Evolutionary conservation across 2,329 filamentous ascomycete genomes (phyloP).

Genomic region (Penicillium crustosum): DNA sequence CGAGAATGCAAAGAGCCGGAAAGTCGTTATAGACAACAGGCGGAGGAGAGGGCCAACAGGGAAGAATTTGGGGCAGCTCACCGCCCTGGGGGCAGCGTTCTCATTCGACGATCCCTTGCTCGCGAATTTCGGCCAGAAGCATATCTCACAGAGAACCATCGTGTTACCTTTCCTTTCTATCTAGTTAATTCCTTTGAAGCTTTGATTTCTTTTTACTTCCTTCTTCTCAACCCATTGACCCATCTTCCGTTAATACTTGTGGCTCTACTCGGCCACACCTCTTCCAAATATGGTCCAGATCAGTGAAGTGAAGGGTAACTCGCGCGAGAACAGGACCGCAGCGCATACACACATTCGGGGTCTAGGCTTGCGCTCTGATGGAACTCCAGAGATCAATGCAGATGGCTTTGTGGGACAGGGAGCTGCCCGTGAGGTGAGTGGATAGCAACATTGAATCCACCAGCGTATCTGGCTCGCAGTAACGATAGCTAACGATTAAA

Average conservation of each 20-base stretch:
- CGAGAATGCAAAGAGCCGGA: slow-evolving; percentile 1
- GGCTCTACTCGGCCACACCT: slow-evolving; percentile 30
- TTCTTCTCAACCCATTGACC: slow-evolving; percentile 4
- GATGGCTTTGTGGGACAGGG: slow-evolving; percentile 88
- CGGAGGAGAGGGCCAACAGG: slow-evolving; percentile 13
- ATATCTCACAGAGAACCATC: slow-evolving; percentile 16
- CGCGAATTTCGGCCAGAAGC: slow-evolving; percentile 38
- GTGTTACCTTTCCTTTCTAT: slow-evolving; percentile 17
- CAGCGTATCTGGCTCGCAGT: neutral
- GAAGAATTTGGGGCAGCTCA: slow-evolving; percentile 39
- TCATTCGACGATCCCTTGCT: slow-evolving; percentile 35
- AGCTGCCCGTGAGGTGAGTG: slow-evolving; percentile 79
- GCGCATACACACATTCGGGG: slow-evolving; percentile 98
- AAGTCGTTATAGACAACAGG: slow-evolving; percentile 3
- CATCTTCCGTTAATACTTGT: slow-evolving; percentile 6
- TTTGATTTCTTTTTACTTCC: slow-evolving; percentile 1
- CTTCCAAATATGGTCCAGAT: slow-evolving; percentile 71
- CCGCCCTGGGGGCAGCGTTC: slow-evolving; percentile 34
- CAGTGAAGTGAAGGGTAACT: slow-evolving; percentile 91
- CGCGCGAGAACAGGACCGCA: slow-evolving; percentile 92
- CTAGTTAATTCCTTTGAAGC: slow-evolving; percentile 13
- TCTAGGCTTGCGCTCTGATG: slow-evolving; percentile 81
- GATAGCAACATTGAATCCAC: slow-evolving; percentile 4
- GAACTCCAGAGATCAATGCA: slow-evolving; percentile 74
- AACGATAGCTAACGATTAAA: slow-evolving; percentile 13